These are phyloP conservation scores for Boletus sp. DNA, from an alignment of 768 basidiomycete species.

Conservation along the genomic window DNA sequence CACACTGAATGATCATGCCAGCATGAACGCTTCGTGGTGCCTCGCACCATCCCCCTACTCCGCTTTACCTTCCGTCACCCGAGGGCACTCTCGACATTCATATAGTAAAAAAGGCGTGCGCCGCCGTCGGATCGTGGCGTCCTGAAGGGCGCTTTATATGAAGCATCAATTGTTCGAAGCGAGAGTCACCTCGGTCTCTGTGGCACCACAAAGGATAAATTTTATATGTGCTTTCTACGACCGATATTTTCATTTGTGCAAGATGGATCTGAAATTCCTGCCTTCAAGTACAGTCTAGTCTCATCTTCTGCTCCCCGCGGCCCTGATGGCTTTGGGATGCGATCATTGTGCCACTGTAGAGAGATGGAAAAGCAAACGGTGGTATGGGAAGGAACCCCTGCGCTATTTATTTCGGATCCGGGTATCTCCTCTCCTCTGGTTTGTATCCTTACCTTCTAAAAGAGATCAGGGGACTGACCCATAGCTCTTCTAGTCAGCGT, in stretches of 20 bases:
- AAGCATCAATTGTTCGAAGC: constrained; percentile 6
- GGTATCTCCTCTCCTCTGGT: constrained; percentile 5
- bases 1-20: not conserved
- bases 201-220: constrained; percentile 6
- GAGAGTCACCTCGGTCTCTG: constrained; percentile 1
- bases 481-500: constrained; percentile 1
- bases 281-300: constrained; percentile 5
- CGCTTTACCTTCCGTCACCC: constrained; percentile 12
- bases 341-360: not conserved
- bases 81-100: constrained; percentile 9
- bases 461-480: not conserved
- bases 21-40: constrained; percentile 5
- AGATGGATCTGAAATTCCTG: constrained; percentile 9
- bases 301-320: constrained; percentile 14
- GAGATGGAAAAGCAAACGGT: not conserved
- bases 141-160: not conserved
- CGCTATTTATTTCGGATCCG: constrained; percentile 9
- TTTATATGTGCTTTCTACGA: constrained; percentile 5
- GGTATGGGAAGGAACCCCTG: not conserved
- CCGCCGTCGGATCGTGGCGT: constrained; percentile 8
- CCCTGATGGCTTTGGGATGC: not conserved
- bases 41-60: constrained; percentile 2
- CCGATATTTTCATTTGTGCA: constrained; percentile 16
- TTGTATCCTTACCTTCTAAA: constrained; percentile 8
- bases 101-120: constrained; percentile 3